Conservation (phyloP, 2,329 filamentous ascomycete genomes). For the Aureobasidium mangrovei region DNA sequence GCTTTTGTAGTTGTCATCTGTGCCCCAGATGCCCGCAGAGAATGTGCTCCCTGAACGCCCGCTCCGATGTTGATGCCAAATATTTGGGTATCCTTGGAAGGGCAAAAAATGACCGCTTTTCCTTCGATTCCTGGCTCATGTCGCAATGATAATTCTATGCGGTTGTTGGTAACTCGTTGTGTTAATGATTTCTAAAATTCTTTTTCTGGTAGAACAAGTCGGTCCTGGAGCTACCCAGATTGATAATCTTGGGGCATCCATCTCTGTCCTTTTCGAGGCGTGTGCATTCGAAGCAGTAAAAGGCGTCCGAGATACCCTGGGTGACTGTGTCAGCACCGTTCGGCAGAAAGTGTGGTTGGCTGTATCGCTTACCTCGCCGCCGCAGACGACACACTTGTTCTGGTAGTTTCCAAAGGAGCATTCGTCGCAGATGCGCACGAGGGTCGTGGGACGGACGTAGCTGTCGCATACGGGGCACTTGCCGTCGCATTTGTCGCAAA, state of each 20-base stretch:
- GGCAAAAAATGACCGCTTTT: background rate
- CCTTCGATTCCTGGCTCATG: background rate
- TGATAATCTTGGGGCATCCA: slow-evolving; percentile 98
- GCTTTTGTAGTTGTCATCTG: too few relatives aligned
- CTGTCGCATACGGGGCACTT: slow-evolving; percentile 99
- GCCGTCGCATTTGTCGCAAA: slow-evolving; percentile 99
- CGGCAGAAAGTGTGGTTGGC: background rate
- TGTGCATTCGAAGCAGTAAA: slow-evolving; percentile 99
- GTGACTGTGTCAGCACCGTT: background rate
- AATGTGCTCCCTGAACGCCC: background rate
- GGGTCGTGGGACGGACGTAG: slow-evolving; percentile 94
- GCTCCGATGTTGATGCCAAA: background rate
- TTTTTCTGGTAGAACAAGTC: slow-evolving; percentile 79
- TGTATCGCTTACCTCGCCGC: slow-evolving; percentile 55
- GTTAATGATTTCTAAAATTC: slow-evolving; percentile 53
- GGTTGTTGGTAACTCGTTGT: background rate
- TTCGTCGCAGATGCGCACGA: slow-evolving; percentile 98
- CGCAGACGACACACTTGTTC: slow-evolving; percentile 98
- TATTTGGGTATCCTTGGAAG: background rate
- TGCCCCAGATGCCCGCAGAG: too few relatives aligned
- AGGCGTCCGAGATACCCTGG: slow-evolving; percentile 85
- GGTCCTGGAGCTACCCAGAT: slow-evolving; percentile 87
- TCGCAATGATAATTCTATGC: background rate
- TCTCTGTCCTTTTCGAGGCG: slow-evolving; percentile 93
- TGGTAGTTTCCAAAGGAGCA: slow-evolving; percentile 99